Evolutionary conservation across 495 filamentous ascomycete species (phyloP), one percentile per base, ranked within the genome.

Genomic region (Chaetomium cochliodes): DNA sequence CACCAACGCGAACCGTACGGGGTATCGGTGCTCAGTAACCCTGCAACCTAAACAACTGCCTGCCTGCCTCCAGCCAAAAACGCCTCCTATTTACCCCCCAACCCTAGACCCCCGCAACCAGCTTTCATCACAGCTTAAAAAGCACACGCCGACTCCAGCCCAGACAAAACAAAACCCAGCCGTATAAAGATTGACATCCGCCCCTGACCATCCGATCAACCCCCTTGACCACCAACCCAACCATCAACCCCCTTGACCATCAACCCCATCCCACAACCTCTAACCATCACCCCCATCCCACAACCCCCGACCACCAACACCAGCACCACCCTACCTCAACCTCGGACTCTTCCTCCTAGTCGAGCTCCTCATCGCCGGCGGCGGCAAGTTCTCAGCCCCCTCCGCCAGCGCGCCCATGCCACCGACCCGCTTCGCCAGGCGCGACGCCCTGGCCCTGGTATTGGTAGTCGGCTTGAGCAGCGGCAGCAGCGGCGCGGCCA

Each of bases 301-400:
- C 49, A 42, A 41, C 59, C 7, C 22, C 15, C 4, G 5, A 62
- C 30, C 39, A 12, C 3, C 28, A 30, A 15, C 37, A 46, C 39
- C 52, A 39, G 50, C 20, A 33, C 12, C 26, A n/a, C 41, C 16
- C 16, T 22, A 80, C 22, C 74, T 68, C 63, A 82, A 64, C 68
- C 82, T 69, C 8, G 82, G 82, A 69, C 82, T 85, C 74, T 84
- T 82, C 72, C 82, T 81, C 71, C 79, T 77, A 64, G 73, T 65
- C 39, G 74, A 69, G 33, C 81, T 78, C 65, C 80, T 78, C 61
- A 81, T 72, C 30, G n/a, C 69, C 44, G 79, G 71, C 3, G 76
- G 80, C 11, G 82, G 83, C 47, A 85, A 65, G 67, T 90, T 90
- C 71, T 89, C 87, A 26, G 83, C 76, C 9, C 86, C 88, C 51